Evolutionary conservation across 2,329 filamentous ascomycete genomes (phyloP), one percentile per base, ranked within the genome.

Genomic region (Xylariomycetidae sp.): DNA sequence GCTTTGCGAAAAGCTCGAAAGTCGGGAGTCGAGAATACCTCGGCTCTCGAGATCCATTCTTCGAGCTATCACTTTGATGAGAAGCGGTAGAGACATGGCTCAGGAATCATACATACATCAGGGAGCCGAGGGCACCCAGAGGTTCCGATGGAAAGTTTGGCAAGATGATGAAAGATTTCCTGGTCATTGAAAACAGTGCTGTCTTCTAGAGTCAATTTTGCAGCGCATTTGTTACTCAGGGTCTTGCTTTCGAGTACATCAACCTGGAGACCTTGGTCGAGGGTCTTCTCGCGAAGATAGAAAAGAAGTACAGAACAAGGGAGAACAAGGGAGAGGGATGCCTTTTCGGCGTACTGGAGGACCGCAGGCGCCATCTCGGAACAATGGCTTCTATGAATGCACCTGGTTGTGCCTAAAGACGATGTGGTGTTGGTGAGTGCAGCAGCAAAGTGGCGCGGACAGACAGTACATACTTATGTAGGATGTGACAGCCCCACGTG

Each of bases 1-100:
- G 36, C 18, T 16, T 30, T 34, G 18, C 36, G 36, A 9, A 38
- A 20, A 7, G 20, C 31, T 11, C 27, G 26, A 16, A 38, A 38
- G 13, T 34, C 18, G 6, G 29, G 23, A 17, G 23, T 28, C 2
- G 22, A 17, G 20, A 37, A 33, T 7, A n/a, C 29, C 25, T 32
- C 30, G 17, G 13, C 15, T 25, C 34, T 27, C 4, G 23, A 6
- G 14, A 37, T 22, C 34, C 34, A 37, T 32, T 33, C 34, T 20
- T 30, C 20, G 9, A 36, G 20, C 33, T 36, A 14, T 14, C 4
- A n/a, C 12, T 14, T 14, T 8, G n/a, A 31, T 31, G 15, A 19
- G 20, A 31, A 31, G 4, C 11, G 14, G 23, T 7, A 8, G 12
- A 6, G 10, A 31, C 12, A 20, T 23, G 18, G 14, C 29, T 23